These are phyloP conservation scores for Solanum neorickii DNA, from an alignment of 257 asterid genomes.

Conservation along the genomic window DNA sequence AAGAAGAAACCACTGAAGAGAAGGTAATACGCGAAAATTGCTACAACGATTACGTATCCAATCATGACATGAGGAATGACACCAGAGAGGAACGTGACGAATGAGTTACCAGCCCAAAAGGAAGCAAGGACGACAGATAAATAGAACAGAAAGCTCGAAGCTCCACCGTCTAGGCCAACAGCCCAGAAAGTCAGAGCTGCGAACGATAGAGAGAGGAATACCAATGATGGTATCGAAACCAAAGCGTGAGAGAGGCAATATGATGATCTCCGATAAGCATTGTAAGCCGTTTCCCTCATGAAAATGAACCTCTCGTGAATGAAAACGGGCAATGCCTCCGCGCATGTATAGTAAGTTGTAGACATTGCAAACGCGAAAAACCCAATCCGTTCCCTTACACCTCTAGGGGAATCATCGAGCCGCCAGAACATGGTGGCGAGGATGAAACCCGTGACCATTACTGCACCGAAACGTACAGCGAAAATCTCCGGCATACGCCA, in stretches of 20 bases:
- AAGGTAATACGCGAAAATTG: conserved; percentile 17
- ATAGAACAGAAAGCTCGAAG: conserved; percentile 14
- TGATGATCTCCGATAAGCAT: conserved; percentile 26
- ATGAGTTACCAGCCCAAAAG: conserved; percentile 36
- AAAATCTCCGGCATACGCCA: conserved; percentile 29
- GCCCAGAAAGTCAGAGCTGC: conserved; percentile 28
- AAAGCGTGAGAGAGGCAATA: conserved; percentile 25
- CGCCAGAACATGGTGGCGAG: conserved; percentile 30
- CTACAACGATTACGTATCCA: conserved; percentile 18
- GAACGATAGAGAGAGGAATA: conserved; percentile 14
- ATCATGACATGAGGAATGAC: conserved; percentile 22
- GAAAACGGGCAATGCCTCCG: conserved; percentile 27
- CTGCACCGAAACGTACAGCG: conserved; percentile 24
- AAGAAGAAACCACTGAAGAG: conserved; percentile 30
- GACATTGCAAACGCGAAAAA: conserved; percentile 33
- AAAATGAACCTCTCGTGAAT: conserved; percentile 30
- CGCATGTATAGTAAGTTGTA: conserved; percentile 27
- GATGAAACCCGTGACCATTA: conserved; percentile 25
- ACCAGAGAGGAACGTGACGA: conserved; percentile 27
- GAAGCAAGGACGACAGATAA: conserved; percentile 18
- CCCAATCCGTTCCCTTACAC: conserved; percentile 23
- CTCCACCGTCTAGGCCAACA: conserved; percentile 27
- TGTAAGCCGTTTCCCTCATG: conserved; percentile 36
- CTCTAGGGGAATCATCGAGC: conserved; percentile 31
- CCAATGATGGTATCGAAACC: conserved; percentile 18